Percentiles rank a stretch among this genome's conserved stretches.
phyloP scores from a whole-genome alignment of 805 yeast genomes.

The Clavispora asparagi region DNA sequence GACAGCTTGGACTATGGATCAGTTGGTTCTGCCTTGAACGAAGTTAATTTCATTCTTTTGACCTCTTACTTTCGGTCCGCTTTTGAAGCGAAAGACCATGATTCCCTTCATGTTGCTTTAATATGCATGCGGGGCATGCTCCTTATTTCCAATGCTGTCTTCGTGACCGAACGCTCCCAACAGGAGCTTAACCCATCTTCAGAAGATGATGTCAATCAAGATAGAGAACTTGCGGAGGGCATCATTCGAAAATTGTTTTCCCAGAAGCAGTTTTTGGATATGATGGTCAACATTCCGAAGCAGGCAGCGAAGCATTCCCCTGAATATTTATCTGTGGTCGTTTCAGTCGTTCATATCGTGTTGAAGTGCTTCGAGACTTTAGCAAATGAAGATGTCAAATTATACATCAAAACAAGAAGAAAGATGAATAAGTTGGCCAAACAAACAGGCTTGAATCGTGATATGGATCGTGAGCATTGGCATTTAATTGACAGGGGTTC shows the following conservation, averaged over 20 bases:
- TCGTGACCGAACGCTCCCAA: conserved; percentile 18
- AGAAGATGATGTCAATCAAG: conserved; percentile 41
- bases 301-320: conserved; percentile 61
- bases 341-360: conserved; percentile 61
- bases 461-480: conserved; percentile 14
- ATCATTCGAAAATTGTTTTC: conserved; percentile 67
- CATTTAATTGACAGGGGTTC: conserved; percentile 15
- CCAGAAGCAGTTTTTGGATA: conserved; percentile 52
- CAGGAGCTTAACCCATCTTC: conserved; percentile 11
- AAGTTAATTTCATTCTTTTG: conserved; percentile 53
- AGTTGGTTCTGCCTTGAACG: conserved; percentile 54
- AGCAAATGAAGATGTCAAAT: conserved; percentile 49
- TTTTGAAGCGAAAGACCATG: conserved; percentile 43
- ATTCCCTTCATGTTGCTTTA: conserved; percentile 66
- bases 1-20: conserved; percentile 36
- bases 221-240: conserved; percentile 47
- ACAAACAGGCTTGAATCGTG: conserved; percentile 13
- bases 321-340: conserved; percentile 51
- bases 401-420: conserved; percentile 45
- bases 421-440: conserved; percentile 28
- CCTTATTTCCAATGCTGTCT: conserved; percentile 41
- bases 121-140: conserved; percentile 62
- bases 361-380: conserved; percentile 65
- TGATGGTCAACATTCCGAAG: conserved; percentile 56
- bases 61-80: conserved; percentile 42